Evolutionary conservation across 495 filamentous ascomycete species (phyloP), one percentile per base, ranked within the genome.

Genomic region (Penicillium maclennaniae): DNA sequence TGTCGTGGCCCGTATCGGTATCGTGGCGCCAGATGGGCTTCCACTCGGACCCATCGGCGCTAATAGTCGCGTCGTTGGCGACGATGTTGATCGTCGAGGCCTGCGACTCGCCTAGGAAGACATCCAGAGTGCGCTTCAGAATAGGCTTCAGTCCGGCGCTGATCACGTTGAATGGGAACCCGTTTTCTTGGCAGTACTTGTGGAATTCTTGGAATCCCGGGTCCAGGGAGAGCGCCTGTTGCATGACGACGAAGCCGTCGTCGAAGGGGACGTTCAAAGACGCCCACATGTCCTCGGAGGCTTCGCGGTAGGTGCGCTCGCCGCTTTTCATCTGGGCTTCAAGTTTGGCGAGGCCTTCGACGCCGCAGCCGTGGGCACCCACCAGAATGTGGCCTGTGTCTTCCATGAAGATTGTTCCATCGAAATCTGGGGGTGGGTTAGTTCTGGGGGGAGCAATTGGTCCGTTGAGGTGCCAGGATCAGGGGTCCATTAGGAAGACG

Each of bases 371-470:
- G 53, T 84, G 77, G 58, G 69, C 69, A 60, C 88, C 84, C 68
- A 88, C 85, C 38, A 89, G 78, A 62, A 88, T 80, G 65, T 88
- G 86, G 42, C 86, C 86, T 14, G 84, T 88, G 53, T 88, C 86
- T 79, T 89, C 84, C 78, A 88, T 84, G 73, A 85, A 87, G 59
- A 89, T 89, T 34, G 86, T 88, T 55, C 86, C 86, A 61, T 89
- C 86, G 59, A 88, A 89, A 67, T 89, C 85, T 85, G 19, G 2
- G 15, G 3, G 10, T 12, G 31, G 14, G 31, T 34, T 34, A 40
- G 38, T 16, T 40, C 16, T 40, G 34, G 1, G n/a, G 3, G n/a
- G 34, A 7, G 2, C 9, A 37, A 23, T 37, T 10, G 37, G 37
- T 6, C 3, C 15, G 16, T n/a, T n/a, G n/a, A n/a, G 10, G 15